These are phyloP conservation scores for Auricularia auricula-judae DNA, from an alignment of 768 basidiomycete species.

Conservation along the genomic window DNA sequence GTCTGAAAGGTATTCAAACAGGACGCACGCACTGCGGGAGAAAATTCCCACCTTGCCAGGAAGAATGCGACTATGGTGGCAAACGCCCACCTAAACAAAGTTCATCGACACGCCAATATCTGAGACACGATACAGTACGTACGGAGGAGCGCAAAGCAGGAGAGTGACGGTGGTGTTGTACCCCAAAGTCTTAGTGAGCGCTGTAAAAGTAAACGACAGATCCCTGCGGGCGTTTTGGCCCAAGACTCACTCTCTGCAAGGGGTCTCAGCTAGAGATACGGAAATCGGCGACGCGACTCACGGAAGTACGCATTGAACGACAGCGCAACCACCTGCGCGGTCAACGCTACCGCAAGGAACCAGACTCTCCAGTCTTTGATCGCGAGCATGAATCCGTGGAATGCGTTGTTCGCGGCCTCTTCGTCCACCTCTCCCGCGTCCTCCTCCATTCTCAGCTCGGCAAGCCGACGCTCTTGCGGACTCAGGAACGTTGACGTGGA, in stretches of 20 bases:
- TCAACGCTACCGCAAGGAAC: conserved; percentile 59
- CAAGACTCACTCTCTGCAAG: conserved; percentile 4
- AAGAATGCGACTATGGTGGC: conserved; percentile 46
- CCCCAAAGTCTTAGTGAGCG: conserved; percentile 62
- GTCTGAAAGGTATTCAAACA: conserved; percentile 24
- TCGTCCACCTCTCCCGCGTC: conserved; percentile 35
- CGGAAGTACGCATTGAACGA: conserved; percentile 75
- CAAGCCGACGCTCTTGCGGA: conserved; percentile 42
- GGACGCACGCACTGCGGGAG: neutral
- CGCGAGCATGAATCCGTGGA: conserved; percentile 44
- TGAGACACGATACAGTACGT: neutral
- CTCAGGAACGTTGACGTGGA: conserved; percentile 47
- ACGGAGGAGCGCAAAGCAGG: conserved; percentile 66
- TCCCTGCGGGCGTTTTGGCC: neutral
- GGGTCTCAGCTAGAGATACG: neutral
- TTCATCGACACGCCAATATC: neutral
- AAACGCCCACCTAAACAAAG: conserved; percentile 35
- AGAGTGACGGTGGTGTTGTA: conserved; percentile 54
- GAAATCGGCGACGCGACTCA: neutral
- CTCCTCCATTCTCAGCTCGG: conserved; percentile 49
- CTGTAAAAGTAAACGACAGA: neutral
- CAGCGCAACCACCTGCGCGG: conserved; percentile 45
- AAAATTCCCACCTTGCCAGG: conserved; percentile 32
- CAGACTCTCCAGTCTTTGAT: conserved; percentile 75
- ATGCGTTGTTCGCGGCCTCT: conserved; percentile 18